phyloP scores from a whole-genome alignment of 2,329 filamentous ascomycete species.

The Paramyrothecium roridum region DNA sequence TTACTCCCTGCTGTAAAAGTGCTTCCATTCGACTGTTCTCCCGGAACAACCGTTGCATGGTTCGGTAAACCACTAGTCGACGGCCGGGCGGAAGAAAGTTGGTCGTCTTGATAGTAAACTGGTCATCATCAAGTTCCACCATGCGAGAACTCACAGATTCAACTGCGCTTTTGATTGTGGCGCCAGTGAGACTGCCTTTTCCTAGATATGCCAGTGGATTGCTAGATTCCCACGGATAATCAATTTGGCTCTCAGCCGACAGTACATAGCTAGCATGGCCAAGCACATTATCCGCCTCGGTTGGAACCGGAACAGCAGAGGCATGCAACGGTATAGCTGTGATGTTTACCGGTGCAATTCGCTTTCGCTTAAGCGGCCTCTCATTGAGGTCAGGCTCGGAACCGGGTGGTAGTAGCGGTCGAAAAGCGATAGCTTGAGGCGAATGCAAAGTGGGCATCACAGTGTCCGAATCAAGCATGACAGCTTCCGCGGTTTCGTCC shows the following conservation, averaged over 20 bases:
- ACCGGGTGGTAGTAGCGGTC: too few species aligned
- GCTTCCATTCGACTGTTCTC: constrained; percentile 17
- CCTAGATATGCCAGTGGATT: constrained; percentile 31
- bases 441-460: too few species aligned
- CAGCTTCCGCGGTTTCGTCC: too few species aligned
- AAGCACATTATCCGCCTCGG: constrained; percentile 16
- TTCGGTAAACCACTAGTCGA: constrained; percentile 37
- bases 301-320: constrained; percentile 16
- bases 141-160: constrained; percentile 17
- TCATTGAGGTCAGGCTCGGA: constrained; percentile 1
- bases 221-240: constrained; percentile 17
- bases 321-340: constrained; percentile 12
- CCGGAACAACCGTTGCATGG: constrained; percentile 36
- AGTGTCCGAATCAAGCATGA: too few species aligned
- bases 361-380: constrained; percentile 20
- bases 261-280: background rate
- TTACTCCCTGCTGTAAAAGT: constrained; percentile 3
- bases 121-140: constrained; percentile 10
- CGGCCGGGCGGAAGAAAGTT: constrained; percentile 36
- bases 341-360: constrained; percentile 18
- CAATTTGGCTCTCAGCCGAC: background rate
- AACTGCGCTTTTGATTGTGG: constrained; percentile 16
- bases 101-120: constrained; percentile 21
- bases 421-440: too few species aligned
- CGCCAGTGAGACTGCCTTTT: constrained; percentile 19